Evolutionary conservation across 306 rosid genomes (phyloP).

Genomic region (Lablab purpureus): DNA sequence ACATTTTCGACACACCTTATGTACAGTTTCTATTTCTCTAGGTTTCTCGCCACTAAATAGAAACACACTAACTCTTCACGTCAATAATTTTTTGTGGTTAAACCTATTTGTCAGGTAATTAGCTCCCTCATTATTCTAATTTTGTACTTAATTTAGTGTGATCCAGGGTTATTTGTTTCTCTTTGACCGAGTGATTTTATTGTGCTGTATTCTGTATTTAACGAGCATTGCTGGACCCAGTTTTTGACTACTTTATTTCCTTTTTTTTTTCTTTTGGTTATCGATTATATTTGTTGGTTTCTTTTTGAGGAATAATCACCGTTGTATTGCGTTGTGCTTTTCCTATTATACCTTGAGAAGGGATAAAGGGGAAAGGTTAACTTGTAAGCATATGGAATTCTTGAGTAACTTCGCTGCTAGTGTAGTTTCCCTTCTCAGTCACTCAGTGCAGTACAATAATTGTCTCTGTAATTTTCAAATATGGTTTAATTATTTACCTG

Average conservation of each 20-base stretch:
- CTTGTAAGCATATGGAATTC: constrained; percentile 42
- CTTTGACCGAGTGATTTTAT: constrained; percentile 6
- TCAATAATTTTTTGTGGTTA: constrained; percentile 26
- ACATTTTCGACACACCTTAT: constrained; percentile 10
- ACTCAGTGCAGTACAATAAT: constrained; percentile 33
- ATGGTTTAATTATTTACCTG: constrained; percentile 5
- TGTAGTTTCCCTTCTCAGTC: constrained; percentile 42
- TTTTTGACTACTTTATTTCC: constrained; percentile 12
- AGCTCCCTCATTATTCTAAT: constrained; percentile 16
- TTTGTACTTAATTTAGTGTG: constrained; percentile 30
- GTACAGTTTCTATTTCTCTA: constrained; percentile 12
- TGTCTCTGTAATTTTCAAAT: constrained; percentile 7
- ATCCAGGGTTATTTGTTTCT: constrained; percentile 9
- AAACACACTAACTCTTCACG: background rate
- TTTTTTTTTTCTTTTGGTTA: background rate
- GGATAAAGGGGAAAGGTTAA: constrained; percentile 19
- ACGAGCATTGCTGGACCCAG: constrained; percentile 29
- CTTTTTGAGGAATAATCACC: constrained; percentile 22
- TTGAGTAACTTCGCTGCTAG: constrained; percentile 52
- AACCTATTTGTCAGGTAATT: constrained; percentile 20
- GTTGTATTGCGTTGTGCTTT: constrained; percentile 31
- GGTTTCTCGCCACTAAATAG: constrained; percentile 19
- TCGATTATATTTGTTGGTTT: constrained; percentile 28
- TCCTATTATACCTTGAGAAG: constrained; percentile 39
- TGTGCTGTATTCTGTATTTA: background rate